phyloP scores from a whole-genome alignment of 768 basidiomycete genomes.

The Pisolithus microcarpus region DNA sequence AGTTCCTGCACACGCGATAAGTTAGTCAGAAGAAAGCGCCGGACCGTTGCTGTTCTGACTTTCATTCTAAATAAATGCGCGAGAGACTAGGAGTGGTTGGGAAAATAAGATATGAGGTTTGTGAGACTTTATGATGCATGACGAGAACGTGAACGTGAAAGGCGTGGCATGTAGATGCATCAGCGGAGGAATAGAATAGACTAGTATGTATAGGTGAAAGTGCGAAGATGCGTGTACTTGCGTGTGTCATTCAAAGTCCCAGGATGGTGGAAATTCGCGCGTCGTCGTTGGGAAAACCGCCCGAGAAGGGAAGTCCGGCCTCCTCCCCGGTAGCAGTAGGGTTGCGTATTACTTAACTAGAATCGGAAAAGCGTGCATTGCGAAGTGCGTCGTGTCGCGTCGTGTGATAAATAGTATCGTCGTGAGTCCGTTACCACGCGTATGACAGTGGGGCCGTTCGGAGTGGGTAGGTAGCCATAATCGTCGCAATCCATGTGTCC shows the following conservation, averaged over 20 bases:
- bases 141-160: background rate
- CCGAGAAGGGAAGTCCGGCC: background rate
- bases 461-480: background rate
- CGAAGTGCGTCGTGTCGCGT: too few species aligned
- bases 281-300: background rate
- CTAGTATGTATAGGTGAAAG: background rate
- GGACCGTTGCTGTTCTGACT: too few species aligned
- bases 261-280: background rate
- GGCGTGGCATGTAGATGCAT: background rate
- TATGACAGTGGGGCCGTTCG: background rate
- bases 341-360: background rate
- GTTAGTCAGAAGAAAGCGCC: too few species aligned
- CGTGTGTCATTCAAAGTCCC: background rate
- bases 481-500: background rate
- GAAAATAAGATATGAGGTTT: too few species aligned
- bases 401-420: background rate
- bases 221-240: background rate
- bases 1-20: too few species aligned
- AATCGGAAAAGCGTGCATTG: background rate
- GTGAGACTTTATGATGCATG: background rate
- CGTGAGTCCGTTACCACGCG: background rate
- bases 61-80: too few species aligned
- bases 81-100: too few species aligned
- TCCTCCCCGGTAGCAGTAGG: background rate
- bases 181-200: background rate